phyloP scores from a whole-genome alignment of 345 rosid genomes.

The Nasturtium officinale region DNA sequence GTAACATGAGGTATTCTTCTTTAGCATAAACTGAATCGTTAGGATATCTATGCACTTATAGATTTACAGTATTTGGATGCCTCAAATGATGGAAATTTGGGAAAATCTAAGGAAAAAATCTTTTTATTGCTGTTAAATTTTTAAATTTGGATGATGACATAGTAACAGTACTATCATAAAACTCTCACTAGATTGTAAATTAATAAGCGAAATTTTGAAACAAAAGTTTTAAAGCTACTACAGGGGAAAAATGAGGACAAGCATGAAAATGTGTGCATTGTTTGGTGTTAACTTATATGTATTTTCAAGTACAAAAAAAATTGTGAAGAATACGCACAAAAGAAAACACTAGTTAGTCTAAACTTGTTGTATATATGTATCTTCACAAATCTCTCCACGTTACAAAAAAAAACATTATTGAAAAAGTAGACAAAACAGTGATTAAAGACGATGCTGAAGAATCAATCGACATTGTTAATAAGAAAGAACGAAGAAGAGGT shows the following conservation, averaged over 20 bases:
- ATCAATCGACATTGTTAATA: too few relatives aligned
- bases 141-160: background rate
- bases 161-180: background rate
- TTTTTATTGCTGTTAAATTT: background rate
- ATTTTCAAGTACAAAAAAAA: background rate
- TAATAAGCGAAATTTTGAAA: background rate
- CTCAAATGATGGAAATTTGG: too few relatives aligned
- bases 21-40: background rate
- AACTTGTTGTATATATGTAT: background rate
- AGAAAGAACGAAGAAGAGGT: too few relatives aligned
- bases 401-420: too few relatives aligned
- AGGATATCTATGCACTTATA: too few relatives aligned
- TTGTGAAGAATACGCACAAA: background rate
- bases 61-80: too few relatives aligned
- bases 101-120: too few relatives aligned
- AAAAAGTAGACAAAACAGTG: too few relatives aligned
- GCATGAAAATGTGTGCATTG: background rate
- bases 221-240: background rate
- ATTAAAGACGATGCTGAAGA: too few relatives aligned
- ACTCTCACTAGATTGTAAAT: background rate
- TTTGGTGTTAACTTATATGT: background rate
- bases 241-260: background rate
- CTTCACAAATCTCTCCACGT: too few relatives aligned
- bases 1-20: background rate
- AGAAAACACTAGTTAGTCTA: background rate